Percentiles rank a stretch among this genome's conserved stretches.
phyloP scores from a whole-genome alignment of 2,329 filamentous ascomycete genomes.

The Dactylonectria macrodidyma region DNA sequence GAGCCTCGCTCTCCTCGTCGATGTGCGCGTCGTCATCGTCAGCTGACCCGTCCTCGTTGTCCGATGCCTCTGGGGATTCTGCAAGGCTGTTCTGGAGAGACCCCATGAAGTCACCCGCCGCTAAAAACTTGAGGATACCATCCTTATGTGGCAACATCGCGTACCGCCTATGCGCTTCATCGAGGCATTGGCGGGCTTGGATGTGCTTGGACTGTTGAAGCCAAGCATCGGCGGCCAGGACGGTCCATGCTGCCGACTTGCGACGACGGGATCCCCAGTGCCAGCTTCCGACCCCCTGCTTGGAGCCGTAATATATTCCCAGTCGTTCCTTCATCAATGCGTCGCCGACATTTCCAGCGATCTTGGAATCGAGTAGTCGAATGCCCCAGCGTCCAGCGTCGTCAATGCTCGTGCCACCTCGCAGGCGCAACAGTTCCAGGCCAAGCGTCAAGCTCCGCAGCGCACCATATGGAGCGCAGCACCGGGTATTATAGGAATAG shows the following conservation, averaged over 20 bases:
- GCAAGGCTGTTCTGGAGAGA: conserved; percentile 66
- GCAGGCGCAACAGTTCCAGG: conserved; percentile 85
- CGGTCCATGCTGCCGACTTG: conserved; percentile 92
- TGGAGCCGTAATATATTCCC: conserved; percentile 85
- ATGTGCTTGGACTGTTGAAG: conserved; percentile 81
- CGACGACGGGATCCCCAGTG: conserved; percentile 80
- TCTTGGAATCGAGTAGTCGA: conserved; percentile 82
- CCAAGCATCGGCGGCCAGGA: conserved; percentile 89
- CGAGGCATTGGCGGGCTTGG: conserved; percentile 84
- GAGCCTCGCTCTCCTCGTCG: conserved; percentile 70
- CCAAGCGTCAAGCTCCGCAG: conserved; percentile 82
- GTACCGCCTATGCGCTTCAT: conserved; percentile 75
- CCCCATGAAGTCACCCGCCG: conserved; percentile 67
- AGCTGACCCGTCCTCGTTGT: conserved; percentile 45
- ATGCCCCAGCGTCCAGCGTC: conserved; percentile 90
- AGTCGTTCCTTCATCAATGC: conserved; percentile 90
- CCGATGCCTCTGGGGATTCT: conserved; percentile 59
- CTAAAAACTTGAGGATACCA: conserved; percentile 66
- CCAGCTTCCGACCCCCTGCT: conserved; percentile 76
- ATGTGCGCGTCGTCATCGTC: conserved; percentile 62
- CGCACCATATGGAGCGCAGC: conserved; percentile 83
- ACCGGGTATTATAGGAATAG: conserved; percentile 93
- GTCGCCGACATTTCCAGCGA: conserved; percentile 82
- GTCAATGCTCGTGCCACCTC: conserved; percentile 85
- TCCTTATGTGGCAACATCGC: conserved; percentile 63